Percentiles rank a stretch among this genome's conserved stretches.
These are phyloP conservation scores for Hibiscus mutabilis DNA, from an alignment of 345 rosid genomes.

Conservation along the genomic window DNA sequence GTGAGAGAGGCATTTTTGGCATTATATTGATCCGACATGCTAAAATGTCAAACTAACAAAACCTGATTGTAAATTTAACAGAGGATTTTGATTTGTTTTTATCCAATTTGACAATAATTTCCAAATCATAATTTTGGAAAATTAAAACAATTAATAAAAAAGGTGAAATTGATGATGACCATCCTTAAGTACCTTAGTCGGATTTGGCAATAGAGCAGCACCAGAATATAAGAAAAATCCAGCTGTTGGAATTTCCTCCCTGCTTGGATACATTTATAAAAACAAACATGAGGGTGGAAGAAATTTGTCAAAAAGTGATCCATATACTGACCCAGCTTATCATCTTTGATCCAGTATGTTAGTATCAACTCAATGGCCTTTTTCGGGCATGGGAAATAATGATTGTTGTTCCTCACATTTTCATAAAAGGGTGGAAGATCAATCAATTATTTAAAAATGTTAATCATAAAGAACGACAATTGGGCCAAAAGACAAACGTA, in stretches of 20 bases:
- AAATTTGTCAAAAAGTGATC: neutral
- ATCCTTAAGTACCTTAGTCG: conserved; percentile 45
- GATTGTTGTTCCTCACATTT: neutral
- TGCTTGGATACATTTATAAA: conserved; percentile 25
- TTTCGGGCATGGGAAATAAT: neutral
- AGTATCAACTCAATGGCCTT: neutral
- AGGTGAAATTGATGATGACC: neutral
- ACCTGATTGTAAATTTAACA: neutral
- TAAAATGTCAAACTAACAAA: neutral
- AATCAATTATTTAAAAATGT: neutral
- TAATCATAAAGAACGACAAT: neutral
- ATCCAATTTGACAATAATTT: neutral
- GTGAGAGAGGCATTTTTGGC: neutral
- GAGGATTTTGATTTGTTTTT: neutral
- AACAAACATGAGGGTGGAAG: neutral
- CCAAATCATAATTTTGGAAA: neutral
- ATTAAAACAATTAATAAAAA: neutral
- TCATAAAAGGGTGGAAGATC: neutral
- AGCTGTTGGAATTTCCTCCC: conserved; percentile 36
- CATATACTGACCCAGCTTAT: neutral
- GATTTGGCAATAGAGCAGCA: conserved; percentile 45
- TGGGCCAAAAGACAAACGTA: neutral
- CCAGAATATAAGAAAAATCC: conserved; percentile 50
- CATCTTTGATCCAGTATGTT: neutral
- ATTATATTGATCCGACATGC: neutral